phyloP scores from a whole-genome alignment of 169 alveolate species.

The Cryptosporidium andersoni region DNA sequence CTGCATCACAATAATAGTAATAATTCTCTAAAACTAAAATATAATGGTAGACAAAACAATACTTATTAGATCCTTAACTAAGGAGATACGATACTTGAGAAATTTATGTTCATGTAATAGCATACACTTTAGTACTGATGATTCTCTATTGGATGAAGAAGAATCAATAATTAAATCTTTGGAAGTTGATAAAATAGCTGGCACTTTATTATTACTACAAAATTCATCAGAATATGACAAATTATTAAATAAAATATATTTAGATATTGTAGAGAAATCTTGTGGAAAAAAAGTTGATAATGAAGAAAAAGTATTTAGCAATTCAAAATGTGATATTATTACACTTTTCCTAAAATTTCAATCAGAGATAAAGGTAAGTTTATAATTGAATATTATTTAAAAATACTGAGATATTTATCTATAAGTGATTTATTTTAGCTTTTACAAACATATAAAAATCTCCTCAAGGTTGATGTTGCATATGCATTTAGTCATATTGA shows the following conservation, averaged over 20 bases:
- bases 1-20: too few species aligned
- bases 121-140: conserved; percentile 32
- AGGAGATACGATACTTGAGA: conserved; percentile 45
- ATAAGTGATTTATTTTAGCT: background rate
- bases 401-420: background rate
- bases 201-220: conserved; percentile 13
- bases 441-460: conserved; percentile 50
- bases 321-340: too few species aligned
- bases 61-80: conserved; percentile 23
- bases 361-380: conserved; percentile 56
- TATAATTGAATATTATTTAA: background rate
- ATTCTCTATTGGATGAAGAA: conserved; percentile 43
- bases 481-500: conserved; percentile 52
- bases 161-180: conserved; percentile 52
- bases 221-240: conserved; percentile 28
- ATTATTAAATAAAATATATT: background rate
- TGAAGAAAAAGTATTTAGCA: too few species aligned
- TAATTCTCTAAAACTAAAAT: too few species aligned
- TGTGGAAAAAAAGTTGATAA: background rate
- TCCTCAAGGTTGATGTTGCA: conserved; percentile 34
- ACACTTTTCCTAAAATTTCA: too few species aligned
- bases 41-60: conserved; percentile 32
- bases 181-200: conserved; percentile 57
- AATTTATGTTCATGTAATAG: conserved; percentile 31
- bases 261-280: background rate